Evolutionary conservation across 2,329 filamentous ascomycete genomes (phyloP), one percentile per base, ranked within the genome.

Genomic region (Ilyonectria mors-panacis): DNA sequence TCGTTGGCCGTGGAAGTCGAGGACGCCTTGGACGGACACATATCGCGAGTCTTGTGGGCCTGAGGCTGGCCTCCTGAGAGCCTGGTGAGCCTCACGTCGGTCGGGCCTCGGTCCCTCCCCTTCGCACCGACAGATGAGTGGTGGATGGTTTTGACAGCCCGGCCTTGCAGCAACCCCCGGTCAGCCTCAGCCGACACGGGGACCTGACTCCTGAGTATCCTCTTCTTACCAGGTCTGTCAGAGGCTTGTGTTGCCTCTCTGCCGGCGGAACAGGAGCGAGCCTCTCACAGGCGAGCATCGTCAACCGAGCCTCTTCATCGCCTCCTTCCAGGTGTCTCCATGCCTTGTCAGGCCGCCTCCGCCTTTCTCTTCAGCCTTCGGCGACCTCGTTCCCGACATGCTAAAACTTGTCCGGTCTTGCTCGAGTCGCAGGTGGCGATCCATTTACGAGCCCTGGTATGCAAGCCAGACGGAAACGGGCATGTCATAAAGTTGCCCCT

Each of bases 271-370:
- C 42, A 42, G 44, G 37, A 45, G 30, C 35, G 47, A 28, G 59
- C 28, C 37, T 47, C 50, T 28, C 44, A 50, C 23, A 42, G 53
- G 48, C 68, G 51, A 59, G 56, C 60, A 63, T 66, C 45, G 54
- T 42, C 15, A 21, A 59, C 64, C 54, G 63, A 51, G 71, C 65
- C 67, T 73, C 66, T 67, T 62, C 60, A 66, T 59, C 48, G 62
- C 69, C 67, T 45, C 44, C 26, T 51, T n/a, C 26, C 26, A 50
- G 47, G 17, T 42, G 39, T 64, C 37, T 68, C 57, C 33, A 39
- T 51, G 51, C 51, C 50, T 42, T 17, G 15, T n/a, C 63, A 39
- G 26, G 30, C 35, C 35, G 55, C 53, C 58, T 63, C 54, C 59
- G 33, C 35, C 53, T 51, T 28, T 47, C 19, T 35, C 54, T 45